phyloP scores from a whole-genome alignment of 1,139 yeast genomes.

The Spencermartinsiella ligniputridi region DNA sequence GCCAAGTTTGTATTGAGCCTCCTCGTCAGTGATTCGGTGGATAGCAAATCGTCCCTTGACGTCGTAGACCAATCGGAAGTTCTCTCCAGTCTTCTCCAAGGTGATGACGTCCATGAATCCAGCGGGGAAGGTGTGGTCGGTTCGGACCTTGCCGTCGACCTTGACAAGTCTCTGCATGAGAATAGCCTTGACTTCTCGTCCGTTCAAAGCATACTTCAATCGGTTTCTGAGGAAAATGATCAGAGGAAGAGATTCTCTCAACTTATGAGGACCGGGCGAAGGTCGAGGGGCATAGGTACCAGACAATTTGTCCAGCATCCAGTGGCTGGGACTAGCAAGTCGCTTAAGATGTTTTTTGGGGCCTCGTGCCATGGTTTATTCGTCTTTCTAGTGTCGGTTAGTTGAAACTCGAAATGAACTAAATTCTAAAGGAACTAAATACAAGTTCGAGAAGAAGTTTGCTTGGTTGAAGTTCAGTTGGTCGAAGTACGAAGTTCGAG shows the following conservation, averaged over 20 bases:
- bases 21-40: constrained; percentile 98
- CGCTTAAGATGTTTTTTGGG: constrained; percentile 98
- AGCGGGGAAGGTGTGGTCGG: constrained; percentile 97
- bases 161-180: constrained; percentile 98
- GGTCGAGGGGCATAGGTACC: constrained; percentile 99
- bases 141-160: constrained; percentile 99
- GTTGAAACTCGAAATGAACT: no score
- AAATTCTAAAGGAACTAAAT: no score
- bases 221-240: constrained; percentile 98
- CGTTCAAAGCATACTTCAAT: constrained; percentile 98
- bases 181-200: constrained; percentile 99
- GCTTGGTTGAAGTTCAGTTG: no score
- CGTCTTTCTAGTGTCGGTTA: no score
- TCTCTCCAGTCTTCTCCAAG: constrained; percentile 96
- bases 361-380: constrained; percentile 80
- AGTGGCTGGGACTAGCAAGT: constrained; percentile 99
- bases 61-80: constrained; percentile 98
- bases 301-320: constrained; percentile 99
- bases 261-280: constrained; percentile 99
- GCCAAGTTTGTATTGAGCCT: constrained; percentile 96
- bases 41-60: constrained; percentile 98
- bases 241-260: constrained; percentile 98
- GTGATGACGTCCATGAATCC: constrained; percentile 99
- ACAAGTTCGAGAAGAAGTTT: no score
- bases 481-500: no score